Evolutionary conservation across 768 basidiomycete genomes (phyloP), one percentile per base, ranked within the genome.

Genomic region (Mycena albidolilacea): DNA sequence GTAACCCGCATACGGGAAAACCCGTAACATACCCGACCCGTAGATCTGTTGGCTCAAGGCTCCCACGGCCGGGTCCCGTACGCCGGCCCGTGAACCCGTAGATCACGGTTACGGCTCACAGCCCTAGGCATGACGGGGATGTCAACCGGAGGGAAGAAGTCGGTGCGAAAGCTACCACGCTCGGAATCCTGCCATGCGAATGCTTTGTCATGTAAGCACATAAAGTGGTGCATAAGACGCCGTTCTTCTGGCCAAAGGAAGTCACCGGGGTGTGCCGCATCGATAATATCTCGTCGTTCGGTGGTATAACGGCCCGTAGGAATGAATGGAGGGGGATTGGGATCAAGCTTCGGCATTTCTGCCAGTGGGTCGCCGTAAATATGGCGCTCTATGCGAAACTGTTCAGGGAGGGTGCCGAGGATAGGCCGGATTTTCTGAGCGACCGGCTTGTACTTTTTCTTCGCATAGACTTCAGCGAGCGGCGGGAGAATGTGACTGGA

Each of bases 141-240:
- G 30, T 30, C 30, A 3, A 30, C 30, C 3, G 30, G 30, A 30
- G 30, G 30, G 30, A 30, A 30, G 30, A 30, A 30, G 3, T 30
- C 30, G 30, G 30, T 30, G 30, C 30, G 30, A 76, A 79, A 78
- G 5, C 39, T 43, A 6, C 79, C 76, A 6, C 70, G 73, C 50
- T 80, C 74, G 2, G 54, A 30, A 5, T 75, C 76, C 19, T 79
- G 44, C 76, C 76, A 80, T 7, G 77, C 69, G 43, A 80, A 74
- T 1, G 41, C 76, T 10, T 50, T 63, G 10, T 79, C 37, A 1
- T 79, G 70, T 0, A 50, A 15, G 19, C 60, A 66, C 64, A 79
- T 67, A 4, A 78, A 48, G 21, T 71, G 48, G 43, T 70, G 67
- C 46, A 75, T 52, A 0, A 78, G 62, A 3, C 64, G 30, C 6